Percentiles rank a stretch among this genome's conserved stretches.
Evolutionary conservation across 352 stramenopile species (phyloP).

Genomic region (Pythium sp.): DNA sequence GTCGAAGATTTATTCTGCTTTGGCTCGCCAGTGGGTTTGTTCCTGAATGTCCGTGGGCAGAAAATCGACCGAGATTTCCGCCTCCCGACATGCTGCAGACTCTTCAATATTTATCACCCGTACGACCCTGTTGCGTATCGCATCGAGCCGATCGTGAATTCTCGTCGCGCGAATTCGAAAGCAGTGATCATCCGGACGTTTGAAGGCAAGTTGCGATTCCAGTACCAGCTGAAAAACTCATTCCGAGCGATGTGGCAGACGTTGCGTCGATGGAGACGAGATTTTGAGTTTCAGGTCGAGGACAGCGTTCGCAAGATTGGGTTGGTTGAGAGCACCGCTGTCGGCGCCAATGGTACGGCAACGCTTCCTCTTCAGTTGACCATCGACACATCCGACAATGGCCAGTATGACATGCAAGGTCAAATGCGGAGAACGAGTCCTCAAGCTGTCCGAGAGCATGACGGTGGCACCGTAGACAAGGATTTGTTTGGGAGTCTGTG

Average conservation of each 20-base stretch:
- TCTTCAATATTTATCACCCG: slow-evolving; percentile 96
- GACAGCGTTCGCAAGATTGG: slow-evolving; percentile 64
- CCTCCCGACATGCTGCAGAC: slow-evolving; percentile 71
- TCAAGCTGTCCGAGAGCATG: slow-evolving; percentile 21
- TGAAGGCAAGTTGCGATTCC: slow-evolving; percentile 77
- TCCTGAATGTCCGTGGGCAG: slow-evolving; percentile 90
- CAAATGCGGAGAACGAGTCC: slow-evolving; percentile 9
- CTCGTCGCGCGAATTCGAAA: slow-evolving; percentile 68
- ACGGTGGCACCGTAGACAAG: slow-evolving; percentile 39
- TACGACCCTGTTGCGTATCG: slow-evolving; percentile 94
- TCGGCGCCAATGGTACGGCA: not conserved
- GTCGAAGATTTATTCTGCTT: slow-evolving; percentile 89
- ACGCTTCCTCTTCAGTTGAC: not conserved
- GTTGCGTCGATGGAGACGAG: slow-evolving; percentile 65
- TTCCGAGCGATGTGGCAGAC: slow-evolving; percentile 79
- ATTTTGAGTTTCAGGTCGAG: slow-evolving; percentile 78
- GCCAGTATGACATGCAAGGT: slow-evolving; percentile 4
- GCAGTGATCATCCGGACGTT: slow-evolving; percentile 84
- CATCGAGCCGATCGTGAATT: slow-evolving; percentile 93
- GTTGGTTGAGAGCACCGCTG: slow-evolving; percentile 48
- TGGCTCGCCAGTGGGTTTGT: slow-evolving; percentile 89
- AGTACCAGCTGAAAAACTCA: slow-evolving; percentile 84
- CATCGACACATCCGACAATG: slow-evolving; percentile 15
- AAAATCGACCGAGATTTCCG: slow-evolving; percentile 62
- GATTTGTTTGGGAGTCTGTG: slow-evolving; percentile 63